Evolutionary conservation across 495 filamentous ascomycete species (phyloP).

Genomic region (Penicillium ucsense): DNA sequence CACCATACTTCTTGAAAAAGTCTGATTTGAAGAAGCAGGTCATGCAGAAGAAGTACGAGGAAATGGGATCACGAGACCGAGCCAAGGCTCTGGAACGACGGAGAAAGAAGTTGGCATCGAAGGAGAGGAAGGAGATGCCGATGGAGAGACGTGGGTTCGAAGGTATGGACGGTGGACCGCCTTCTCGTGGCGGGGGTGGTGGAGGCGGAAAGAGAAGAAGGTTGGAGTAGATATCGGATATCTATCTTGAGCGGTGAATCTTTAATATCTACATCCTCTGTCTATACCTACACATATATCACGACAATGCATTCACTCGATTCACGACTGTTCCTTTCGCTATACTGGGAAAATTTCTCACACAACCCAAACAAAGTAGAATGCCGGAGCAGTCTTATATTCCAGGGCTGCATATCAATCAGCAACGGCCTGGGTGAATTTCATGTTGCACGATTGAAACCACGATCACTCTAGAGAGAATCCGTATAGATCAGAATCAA

Average conservation of each 20-base stretch:
- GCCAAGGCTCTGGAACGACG: constrained; percentile 71
- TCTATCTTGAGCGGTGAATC: background rate
- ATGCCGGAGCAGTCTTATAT: no score
- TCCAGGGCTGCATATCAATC: no score
- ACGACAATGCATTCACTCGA: no score
- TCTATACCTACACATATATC: no score
- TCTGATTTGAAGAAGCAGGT: constrained; percentile 79
- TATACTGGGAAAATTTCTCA: no score
- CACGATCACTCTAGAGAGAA: no score
- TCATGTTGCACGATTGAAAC: no score
- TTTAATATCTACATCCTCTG: no score
- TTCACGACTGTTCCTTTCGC: no score
- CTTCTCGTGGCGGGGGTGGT: constrained; percentile 4
- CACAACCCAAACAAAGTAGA: no score
- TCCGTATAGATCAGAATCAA: no score
- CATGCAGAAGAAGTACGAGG: constrained; percentile 65
- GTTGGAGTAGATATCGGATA: constrained; percentile 14
- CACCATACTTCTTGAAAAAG: constrained; percentile 85
- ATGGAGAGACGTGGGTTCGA: constrained; percentile 44
- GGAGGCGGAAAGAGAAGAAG: constrained; percentile 26
- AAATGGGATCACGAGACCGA: constrained; percentile 71
- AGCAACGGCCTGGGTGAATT: no score
- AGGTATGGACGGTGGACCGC: constrained; percentile 9
- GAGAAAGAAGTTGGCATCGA: constrained; percentile 71
- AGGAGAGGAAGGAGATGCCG: constrained; percentile 76